Conservation (phyloP, 305 asterid genomes). For the Ajuga reptans region DNA sequence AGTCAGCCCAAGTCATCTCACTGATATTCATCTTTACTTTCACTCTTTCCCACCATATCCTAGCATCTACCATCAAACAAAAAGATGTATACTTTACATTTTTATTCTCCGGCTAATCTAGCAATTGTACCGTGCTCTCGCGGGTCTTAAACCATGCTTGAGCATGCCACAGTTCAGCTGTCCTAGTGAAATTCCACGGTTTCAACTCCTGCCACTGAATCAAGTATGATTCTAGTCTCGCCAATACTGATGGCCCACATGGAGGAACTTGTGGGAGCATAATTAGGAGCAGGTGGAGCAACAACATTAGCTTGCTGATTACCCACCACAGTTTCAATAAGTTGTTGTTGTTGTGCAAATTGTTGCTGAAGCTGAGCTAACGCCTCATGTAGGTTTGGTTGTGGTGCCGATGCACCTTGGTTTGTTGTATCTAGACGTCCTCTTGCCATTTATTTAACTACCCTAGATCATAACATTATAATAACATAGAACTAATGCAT, state of each 20-base stretch:
- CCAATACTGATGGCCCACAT: not conserved
- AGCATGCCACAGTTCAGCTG: not conserved
- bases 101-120: not conserved
- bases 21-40: not conserved
- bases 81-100: not conserved
- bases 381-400: too few species aligned
- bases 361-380: too few species aligned
- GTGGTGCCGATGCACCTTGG: too few species aligned
- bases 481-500: too few species aligned
- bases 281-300: not conserved
- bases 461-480: too few species aligned
- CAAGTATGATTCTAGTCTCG: not conserved
- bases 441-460: too few species aligned
- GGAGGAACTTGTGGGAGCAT: not conserved
- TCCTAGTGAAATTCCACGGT: not conserved
- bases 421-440: too few species aligned
- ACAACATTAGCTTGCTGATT: not conserved
- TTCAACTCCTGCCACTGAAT: not conserved
- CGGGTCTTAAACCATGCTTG: not conserved
- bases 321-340: too few species aligned
- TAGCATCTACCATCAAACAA: too few species aligned
- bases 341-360: too few species aligned
- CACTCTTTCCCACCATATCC: not conserved
- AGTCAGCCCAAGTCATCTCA: not conserved
- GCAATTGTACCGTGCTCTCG: not conserved